Conservation (phyloP, 2,329 filamentous ascomycete genomes). For the Cladosporium velox region DNA sequence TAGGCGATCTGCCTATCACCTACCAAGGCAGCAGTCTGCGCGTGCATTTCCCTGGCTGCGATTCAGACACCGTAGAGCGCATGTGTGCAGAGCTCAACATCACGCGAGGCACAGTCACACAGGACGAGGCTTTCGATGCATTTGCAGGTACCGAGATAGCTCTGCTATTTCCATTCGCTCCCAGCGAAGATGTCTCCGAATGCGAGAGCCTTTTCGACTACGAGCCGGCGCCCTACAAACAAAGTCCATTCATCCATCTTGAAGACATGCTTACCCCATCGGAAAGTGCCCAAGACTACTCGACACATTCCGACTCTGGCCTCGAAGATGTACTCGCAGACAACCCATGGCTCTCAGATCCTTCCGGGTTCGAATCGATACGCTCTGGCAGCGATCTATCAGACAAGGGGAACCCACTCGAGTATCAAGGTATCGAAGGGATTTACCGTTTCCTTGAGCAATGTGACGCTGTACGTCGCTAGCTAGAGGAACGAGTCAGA, state of each 20-base stretch:
- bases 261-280: constrained; percentile 55
- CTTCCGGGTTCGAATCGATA: constrained; percentile 60
- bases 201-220: constrained; percentile 48
- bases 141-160: constrained; percentile 71
- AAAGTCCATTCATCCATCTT: constrained; percentile 51
- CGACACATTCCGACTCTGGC: constrained; percentile 37
- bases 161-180: constrained; percentile 83
- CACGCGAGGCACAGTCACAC: constrained; percentile 71
- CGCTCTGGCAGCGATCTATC: constrained; percentile 52
- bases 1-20: constrained; percentile 82
- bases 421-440: constrained; percentile 65
- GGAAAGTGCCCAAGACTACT: constrained; percentile 37
- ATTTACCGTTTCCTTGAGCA: constrained; percentile 68
- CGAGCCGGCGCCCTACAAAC: constrained; percentile 29
- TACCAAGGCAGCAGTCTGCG: constrained; percentile 71
- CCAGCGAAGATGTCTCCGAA: constrained; percentile 53
- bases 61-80: constrained; percentile 75
- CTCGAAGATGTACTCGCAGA: constrained; percentile 35
- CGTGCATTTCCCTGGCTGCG: constrained; percentile 88
- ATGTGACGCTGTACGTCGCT: constrained; percentile 54
- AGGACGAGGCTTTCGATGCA: constrained; percentile 75
- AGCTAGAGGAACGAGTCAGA: neutral
- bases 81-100: constrained; percentile 88
- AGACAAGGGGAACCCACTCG: constrained; percentile 48
- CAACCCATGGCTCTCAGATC: constrained; percentile 55